These are phyloP conservation scores for Ilex aquifolium DNA, from an alignment of 257 asterid genomes.

Conservation along the genomic window DNA sequence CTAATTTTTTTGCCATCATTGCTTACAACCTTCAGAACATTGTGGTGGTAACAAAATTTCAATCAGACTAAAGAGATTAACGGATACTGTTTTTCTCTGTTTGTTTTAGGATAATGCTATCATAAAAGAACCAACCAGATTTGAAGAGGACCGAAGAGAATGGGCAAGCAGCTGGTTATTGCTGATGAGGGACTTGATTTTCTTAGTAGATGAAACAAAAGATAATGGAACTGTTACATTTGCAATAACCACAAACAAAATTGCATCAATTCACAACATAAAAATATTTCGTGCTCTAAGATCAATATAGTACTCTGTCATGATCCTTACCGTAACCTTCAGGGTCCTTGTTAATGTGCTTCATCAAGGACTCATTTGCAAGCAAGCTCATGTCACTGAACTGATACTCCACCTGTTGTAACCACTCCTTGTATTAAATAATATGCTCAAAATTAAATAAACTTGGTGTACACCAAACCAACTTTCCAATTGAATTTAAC, in stretches of 20 bases:
- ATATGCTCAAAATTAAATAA: background rate
- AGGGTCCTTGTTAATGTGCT: constrained; percentile 72
- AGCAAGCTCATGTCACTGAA: constrained; percentile 95
- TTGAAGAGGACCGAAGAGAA: constrained; percentile 73
- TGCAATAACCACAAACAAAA: background rate
- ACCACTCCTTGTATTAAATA: background rate
- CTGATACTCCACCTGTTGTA: constrained; percentile 79
- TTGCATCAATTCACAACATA: background rate
- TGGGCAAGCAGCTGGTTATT: constrained; percentile 69
- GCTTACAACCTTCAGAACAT: constrained; percentile 54
- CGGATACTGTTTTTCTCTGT: no score
- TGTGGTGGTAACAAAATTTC: background rate
- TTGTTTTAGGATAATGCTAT: background rate
- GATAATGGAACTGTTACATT: constrained; percentile 63
- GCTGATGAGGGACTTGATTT: constrained; percentile 73
- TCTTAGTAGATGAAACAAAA: constrained; percentile 71
- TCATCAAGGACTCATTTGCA: constrained; percentile 78
- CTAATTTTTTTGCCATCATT: constrained; percentile 83
- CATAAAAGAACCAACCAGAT: constrained; percentile 49
- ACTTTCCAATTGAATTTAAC: background rate
- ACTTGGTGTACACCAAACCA: background rate
- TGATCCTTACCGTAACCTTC: constrained; percentile 78
- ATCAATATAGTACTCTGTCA: no score
- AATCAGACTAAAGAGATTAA: background rate
- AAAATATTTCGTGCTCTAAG: background rate